Evolutionary conservation across 176 grass and related monocot genomes (phyloP).

Genomic region (Thalia dealbata): DNA sequence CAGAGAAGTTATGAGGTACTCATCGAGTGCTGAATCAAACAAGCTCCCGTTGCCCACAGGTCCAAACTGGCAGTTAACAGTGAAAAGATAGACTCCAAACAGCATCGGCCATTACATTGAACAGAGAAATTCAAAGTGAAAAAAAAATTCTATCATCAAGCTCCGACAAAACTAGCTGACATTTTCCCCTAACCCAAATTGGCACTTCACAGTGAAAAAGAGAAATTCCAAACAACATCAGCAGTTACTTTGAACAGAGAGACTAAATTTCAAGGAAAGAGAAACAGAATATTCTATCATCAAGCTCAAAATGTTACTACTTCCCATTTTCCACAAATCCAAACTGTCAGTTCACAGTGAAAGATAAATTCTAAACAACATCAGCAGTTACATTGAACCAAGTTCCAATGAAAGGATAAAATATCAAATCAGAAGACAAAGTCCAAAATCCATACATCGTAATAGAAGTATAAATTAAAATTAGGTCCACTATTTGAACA

Average conservation of each 20-base stretch:
- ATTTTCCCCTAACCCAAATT: too few species aligned
- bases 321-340: not conserved
- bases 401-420: not conserved
- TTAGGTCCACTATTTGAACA: not conserved
- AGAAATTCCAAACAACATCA: too few species aligned
- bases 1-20: not conserved
- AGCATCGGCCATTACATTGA: not conserved
- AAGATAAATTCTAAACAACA: not conserved
- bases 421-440: not conserved
- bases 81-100: not conserved
- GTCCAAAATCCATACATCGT: conserved; percentile 6
- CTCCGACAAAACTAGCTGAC: too few species aligned
- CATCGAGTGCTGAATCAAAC: not conserved
- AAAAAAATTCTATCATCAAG: not conserved
- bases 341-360: not conserved
- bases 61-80: not conserved
- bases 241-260: too few species aligned
- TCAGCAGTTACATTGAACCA: not conserved
- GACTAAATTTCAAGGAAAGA: too few species aligned
- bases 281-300: not conserved
- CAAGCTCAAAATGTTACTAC: not conserved
- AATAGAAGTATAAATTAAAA: not conserved
- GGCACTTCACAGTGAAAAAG: too few species aligned
- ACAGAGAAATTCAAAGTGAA: not conserved
- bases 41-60: not conserved